Conservation (phyloP, 208 protist genomes). For the Trypanosoma melophagium region DNA sequence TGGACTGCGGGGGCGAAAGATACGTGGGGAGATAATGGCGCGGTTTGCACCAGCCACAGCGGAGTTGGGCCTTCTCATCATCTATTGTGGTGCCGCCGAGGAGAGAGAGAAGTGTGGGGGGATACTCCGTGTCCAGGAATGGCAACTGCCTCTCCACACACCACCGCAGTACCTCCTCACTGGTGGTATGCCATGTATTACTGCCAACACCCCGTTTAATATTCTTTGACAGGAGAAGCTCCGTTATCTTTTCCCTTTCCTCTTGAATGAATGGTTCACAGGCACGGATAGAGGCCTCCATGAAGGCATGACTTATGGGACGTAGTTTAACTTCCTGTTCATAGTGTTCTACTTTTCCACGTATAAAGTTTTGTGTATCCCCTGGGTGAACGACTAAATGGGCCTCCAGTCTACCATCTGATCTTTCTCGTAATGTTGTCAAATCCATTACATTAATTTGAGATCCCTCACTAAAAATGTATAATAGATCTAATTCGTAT, state of each 20-base stretch:
- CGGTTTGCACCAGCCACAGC: slow-evolving; percentile 8
- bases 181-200: neutral
- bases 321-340: slow-evolving; percentile 6
- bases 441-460: neutral
- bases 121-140: slow-evolving; percentile 14
- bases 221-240: neutral
- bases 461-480: slow-evolving; percentile 1
- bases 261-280: slow-evolving; percentile 14
- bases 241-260: neutral
- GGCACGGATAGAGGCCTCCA: slow-evolving; percentile 1
- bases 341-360: neutral
- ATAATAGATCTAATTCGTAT: slow-evolving; percentile 21
- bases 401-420: neutral
- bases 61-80: neutral
- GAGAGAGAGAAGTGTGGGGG: neutral
- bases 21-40: neutral
- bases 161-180: neutral
- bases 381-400: slow-evolving; percentile 15
- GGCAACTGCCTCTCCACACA: neutral
- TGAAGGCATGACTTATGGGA: slow-evolving; percentile 5
- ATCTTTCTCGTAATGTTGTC: slow-evolving; percentile 3
- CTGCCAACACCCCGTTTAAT: neutral
- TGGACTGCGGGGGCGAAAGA: too few species aligned
- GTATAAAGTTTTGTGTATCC: slow-evolving; percentile 13
- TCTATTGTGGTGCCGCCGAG: neutral